Conservation (phyloP, 768 basidiomycete genomes). For the Gelatoporia subvermispora region DNA sequence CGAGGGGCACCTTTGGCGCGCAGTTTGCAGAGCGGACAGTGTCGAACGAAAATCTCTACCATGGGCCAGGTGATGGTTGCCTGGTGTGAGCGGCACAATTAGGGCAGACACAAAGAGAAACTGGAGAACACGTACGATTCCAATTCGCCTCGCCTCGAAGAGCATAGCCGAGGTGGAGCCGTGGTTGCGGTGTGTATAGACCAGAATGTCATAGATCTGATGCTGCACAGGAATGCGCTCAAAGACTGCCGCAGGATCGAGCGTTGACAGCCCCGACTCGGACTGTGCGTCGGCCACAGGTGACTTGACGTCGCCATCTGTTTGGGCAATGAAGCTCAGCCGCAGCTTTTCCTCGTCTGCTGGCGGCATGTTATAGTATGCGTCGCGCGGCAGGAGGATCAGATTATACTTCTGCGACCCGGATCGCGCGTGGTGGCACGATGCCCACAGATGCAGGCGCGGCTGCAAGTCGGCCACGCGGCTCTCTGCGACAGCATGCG, state of each 20-base stretch:
- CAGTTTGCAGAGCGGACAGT: conserved; percentile 52
- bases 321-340: conserved; percentile 39
- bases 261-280: conserved; percentile 17
- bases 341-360: conserved; percentile 48
- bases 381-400: conserved; percentile 56
- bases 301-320: conserved; percentile 28
- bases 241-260: conserved; percentile 38
- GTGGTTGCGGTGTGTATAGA: conserved; percentile 61
- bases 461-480: conserved; percentile 27
- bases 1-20: conserved; percentile 30
- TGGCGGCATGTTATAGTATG: conserved; percentile 46
- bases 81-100: conserved; percentile 28
- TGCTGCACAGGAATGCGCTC: conserved; percentile 61
- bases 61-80: conserved; percentile 70
- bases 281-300: neutral
- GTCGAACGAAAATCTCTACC: conserved; percentile 58
- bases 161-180: conserved; percentile 50
- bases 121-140: conserved; percentile 44
- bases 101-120: neutral
- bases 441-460: conserved; percentile 48
- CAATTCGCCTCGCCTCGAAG: conserved; percentile 48
- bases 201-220: conserved; percentile 66
- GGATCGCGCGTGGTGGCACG: conserved; percentile 55
- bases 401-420: conserved; percentile 57
- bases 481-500: conserved; percentile 39